Percentiles rank a stretch among this genome's conserved stretches.
Evolutionary conservation across 768 basidiomycete species (phyloP).

Genomic region (Mycena galericulata): DNA sequence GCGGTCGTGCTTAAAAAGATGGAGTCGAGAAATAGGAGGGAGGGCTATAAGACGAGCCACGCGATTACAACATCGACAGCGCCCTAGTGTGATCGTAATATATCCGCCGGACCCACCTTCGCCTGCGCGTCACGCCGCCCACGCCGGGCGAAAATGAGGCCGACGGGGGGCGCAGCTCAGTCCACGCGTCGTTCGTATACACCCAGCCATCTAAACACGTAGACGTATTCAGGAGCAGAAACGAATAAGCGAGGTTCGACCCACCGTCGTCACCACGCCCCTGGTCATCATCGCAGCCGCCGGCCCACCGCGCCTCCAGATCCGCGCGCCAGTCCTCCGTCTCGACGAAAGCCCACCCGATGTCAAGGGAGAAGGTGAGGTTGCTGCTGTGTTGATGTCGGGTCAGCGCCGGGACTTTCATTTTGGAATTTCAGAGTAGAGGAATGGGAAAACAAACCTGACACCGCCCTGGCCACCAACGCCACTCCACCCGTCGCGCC

Average conservation of each 20-base stretch:
- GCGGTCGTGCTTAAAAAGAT: background rate
- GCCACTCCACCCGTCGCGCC: conserved; percentile 78
- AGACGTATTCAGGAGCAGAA: background rate
- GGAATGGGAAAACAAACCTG: conserved; percentile 61
- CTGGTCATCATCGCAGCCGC: conserved; percentile 35
- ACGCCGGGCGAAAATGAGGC: conserved; percentile 53
- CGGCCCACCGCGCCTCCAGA: conserved; percentile 67
- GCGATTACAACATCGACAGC: conserved; percentile 5
- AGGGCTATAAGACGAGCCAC: background rate
- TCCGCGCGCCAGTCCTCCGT: conserved; percentile 86
- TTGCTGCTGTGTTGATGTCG: conserved; percentile 68
- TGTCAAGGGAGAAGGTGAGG: conserved; percentile 81
- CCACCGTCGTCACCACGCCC: conserved; percentile 42
- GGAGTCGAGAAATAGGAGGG: background rate
- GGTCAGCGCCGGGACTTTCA: conserved; percentile 22
- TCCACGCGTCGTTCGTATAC: conserved; percentile 84
- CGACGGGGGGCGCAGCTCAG: conserved; percentile 54
- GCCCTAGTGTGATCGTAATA: conserved; percentile 57
- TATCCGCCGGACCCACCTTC: conserved; percentile 80
- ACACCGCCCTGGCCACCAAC: conserved; percentile 65
- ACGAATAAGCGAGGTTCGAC: background rate
- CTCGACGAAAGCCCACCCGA: conserved; percentile 80
- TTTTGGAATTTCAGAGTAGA: background rate
- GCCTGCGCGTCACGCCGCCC: conserved; percentile 69
- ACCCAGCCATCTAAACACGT: conserved; percentile 75